Evolutionary conservation across 2,329 filamentous ascomycete species (phyloP).

Genomic region (Xylaria sp.): DNA sequence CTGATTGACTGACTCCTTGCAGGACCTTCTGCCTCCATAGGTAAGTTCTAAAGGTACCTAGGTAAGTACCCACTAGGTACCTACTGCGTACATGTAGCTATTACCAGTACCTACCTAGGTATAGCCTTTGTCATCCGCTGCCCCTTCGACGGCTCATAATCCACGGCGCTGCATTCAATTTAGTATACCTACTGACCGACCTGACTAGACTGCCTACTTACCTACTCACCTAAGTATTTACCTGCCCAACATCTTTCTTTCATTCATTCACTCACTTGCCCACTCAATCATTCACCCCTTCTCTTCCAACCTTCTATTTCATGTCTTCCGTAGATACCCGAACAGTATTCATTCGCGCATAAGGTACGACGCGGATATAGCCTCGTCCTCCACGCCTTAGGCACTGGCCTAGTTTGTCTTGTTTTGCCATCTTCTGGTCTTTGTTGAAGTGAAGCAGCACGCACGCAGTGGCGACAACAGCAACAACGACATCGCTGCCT

Average conservation of each 20-base stretch:
- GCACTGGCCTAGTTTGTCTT: conserved; percentile 2
- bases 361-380: not conserved
- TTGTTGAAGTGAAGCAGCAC: not conserved
- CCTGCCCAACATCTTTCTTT: not conserved
- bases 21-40: not conserved
- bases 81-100: not conserved
- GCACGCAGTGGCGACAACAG: too few relatives aligned
- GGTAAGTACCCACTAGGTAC: conserved; percentile 9
- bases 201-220: not conserved
- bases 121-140: conserved; percentile 23
- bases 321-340: not conserved
- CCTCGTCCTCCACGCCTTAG: not conserved
- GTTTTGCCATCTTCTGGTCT: not conserved
- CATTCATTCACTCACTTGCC: conserved; percentile 17
- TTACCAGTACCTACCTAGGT: too few relatives aligned
- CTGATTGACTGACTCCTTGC: not conserved
- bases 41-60: not conserved
- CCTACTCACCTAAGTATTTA: too few relatives aligned
- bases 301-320: not conserved
- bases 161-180: conserved; percentile 14
- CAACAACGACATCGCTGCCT: not conserved
- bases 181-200: not conserved
- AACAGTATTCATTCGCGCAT: not conserved
- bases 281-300: not conserved
- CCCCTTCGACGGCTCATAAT: not conserved